Evolutionary conservation across 2,329 filamentous ascomycete species (phyloP).

Genomic region (Fusarium sp.): DNA sequence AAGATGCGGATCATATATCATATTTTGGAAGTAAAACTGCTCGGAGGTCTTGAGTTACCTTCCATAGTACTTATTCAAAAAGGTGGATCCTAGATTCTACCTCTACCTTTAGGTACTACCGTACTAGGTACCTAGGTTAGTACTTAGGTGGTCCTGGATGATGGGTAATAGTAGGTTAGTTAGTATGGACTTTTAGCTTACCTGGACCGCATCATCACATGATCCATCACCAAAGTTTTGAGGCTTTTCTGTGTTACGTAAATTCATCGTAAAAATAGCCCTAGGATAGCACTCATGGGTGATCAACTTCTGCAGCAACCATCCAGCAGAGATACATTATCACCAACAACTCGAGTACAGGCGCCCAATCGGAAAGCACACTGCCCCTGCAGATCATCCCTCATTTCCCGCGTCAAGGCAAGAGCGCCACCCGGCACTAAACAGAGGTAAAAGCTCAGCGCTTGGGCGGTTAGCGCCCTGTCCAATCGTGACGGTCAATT

Average conservation of each 20-base stretch:
- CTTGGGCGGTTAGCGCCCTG: slow-evolving; percentile 21
- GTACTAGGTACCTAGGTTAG: no score
- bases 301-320: not conserved
- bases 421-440: slow-evolving; percentile 11
- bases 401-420: slow-evolving; percentile 6
- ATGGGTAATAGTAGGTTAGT: no score
- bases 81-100: no score
- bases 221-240: no score
- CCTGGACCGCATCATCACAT: no score
- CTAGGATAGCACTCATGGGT: not conserved
- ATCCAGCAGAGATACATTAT: slow-evolving; percentile 4
- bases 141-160: no score
- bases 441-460: slow-evolving; percentile 12
- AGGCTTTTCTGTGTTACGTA: not conserved
- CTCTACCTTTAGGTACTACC: no score
- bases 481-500: slow-evolving; percentile 23
- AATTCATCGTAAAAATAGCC: not conserved
- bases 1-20: no score
- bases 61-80: no score
- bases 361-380: slow-evolving; percentile 24
- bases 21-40: no score
- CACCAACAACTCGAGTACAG: slow-evolving; percentile 16
- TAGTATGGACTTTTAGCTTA: no score
- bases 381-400: slow-evolving; percentile 29
- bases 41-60: no score